Evolutionary conservation across 2,329 filamentous ascomycete species (phyloP), one percentile per base, ranked within the genome.

Genomic region (Talaromyces piceae): DNA sequence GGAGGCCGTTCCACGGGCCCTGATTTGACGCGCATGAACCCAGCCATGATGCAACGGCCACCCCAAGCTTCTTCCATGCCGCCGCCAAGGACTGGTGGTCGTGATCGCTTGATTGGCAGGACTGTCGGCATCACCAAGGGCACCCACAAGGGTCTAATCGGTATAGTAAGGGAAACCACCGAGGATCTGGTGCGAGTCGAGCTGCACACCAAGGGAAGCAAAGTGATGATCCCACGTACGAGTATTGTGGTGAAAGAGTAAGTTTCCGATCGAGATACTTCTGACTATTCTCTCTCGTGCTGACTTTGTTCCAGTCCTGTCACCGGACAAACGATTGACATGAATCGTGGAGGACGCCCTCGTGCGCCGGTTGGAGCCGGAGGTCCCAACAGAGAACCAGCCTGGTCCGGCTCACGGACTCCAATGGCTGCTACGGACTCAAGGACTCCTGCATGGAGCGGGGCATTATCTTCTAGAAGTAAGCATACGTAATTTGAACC

Each of bases 81-180:
- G 12, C 90, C 90, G 41, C 90, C 90, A 41, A 87, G 85, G 66
- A 75, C 72, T 30, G 81, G 83, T 48, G 89, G 86, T 20, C 82
- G 90, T 33, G 93, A 98, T 67, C 82, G 83, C 50, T 78, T 93
- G 25, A 83, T 97, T 56, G 91, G 91, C 41, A 91, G 95, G 73
- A 96, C 90, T 0, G 90, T 97, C 41, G 88, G 86, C 47, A 87
- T 97, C 63, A 82, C 84, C 52, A 89, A 86, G 64, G 93, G 93
- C 25, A 83, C 86, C 20, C 90, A 91, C 75, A 98, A 98, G 72
- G 91, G 91, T 51, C 77, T 96, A 41, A 76, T 97, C 39, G 93
- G 93, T 60, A 95, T 96, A 58, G 91, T 98, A 60, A 96, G 95
- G 66, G 91, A 97, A 65, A 87, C 91, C 1, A 95, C 88, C 5